These are phyloP conservation scores for Trichophyton verrucosum DNA, from an alignment of 2,329 filamentous ascomycete genomes.

Conservation along the genomic window DNA sequence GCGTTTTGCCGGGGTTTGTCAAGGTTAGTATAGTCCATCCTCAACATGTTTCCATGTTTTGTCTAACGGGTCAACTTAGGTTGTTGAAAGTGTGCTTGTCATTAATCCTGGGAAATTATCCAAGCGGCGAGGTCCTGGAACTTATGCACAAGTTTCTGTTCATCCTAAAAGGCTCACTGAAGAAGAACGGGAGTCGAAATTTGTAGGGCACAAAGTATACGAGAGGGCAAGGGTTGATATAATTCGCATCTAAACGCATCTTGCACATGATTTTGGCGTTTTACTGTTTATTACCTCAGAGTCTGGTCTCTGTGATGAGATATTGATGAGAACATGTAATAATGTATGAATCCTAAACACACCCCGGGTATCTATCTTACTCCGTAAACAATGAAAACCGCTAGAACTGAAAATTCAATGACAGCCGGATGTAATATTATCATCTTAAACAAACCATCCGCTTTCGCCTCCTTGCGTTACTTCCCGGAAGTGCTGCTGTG, in stretches of 20 bases:
- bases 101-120: conserved; percentile 85
- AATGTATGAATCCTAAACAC: not conserved
- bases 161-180: conserved; percentile 51
- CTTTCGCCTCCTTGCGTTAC: conserved; percentile 26
- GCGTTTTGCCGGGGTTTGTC: conserved; percentile 70
- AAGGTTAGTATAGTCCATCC: conserved; percentile 47
- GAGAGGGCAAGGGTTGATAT: conserved; percentile 80
- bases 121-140: conserved; percentile 72
- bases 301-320: not conserved
- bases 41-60: not conserved
- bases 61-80: conserved; percentile 39
- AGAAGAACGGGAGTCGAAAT: conserved; percentile 44
- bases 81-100: conserved; percentile 76
- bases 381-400: not conserved
- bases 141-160: conserved; percentile 68
- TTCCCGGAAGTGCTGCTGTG: conserved; percentile 18
- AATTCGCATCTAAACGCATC: conserved; percentile 51
- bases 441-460: conserved; percentile 28
- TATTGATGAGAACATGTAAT: not conserved
- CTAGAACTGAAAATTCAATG: not conserved
- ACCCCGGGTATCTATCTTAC: not conserved
- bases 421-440: not conserved
- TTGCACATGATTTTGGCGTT: not conserved
- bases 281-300: not conserved
- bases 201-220: conserved; percentile 64